A percentile compares a stretch with the other conserved stretches of the same genome.
These are phyloP conservation scores for Pochonia chlamydosporia DNA, from an alignment of 2,329 filamentous ascomycete species.

Conservation along the genomic window DNA sequence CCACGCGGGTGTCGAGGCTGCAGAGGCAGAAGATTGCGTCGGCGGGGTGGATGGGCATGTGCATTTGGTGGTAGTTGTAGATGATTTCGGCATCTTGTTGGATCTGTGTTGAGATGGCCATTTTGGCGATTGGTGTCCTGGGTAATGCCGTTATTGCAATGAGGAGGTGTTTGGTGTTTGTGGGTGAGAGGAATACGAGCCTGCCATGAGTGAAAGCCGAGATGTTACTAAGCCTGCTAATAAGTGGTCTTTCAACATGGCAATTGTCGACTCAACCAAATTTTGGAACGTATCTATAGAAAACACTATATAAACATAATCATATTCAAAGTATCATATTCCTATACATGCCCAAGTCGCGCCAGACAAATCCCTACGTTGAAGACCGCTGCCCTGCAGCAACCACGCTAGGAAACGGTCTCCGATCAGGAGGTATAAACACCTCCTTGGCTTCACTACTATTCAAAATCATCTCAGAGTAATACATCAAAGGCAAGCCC, in stretches of 20 bases:
- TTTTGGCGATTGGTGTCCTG: no score
- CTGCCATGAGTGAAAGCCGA: no score
- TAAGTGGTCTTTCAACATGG: no score
- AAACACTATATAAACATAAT: no score
- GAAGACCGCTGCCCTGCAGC: neutral
- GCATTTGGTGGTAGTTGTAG: conserved; percentile 39
- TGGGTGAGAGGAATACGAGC: neutral
- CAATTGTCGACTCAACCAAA: no score
- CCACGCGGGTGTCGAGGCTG: conserved; percentile 40
- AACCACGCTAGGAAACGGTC: neutral
- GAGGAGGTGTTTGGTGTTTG: neutral
- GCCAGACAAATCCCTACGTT: no score
- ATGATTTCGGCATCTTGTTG: conserved; percentile 29
- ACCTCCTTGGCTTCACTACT: neutral
- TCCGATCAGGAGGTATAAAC: neutral
- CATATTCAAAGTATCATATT: no score
- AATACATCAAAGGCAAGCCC: conserved; percentile 20
- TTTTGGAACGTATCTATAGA: no score
- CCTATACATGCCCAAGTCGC: no score
- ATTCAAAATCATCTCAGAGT: conserved; percentile 12
- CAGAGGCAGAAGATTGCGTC: conserved; percentile 42
- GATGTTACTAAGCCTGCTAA: neutral
- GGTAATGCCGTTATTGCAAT: no score
- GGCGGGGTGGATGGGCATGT: conserved; percentile 26
- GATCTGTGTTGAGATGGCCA: neutral